Evolutionary conservation across 2,329 filamentous ascomycete genomes (phyloP).

Genomic region (Grosmannia clavigera): DNA sequence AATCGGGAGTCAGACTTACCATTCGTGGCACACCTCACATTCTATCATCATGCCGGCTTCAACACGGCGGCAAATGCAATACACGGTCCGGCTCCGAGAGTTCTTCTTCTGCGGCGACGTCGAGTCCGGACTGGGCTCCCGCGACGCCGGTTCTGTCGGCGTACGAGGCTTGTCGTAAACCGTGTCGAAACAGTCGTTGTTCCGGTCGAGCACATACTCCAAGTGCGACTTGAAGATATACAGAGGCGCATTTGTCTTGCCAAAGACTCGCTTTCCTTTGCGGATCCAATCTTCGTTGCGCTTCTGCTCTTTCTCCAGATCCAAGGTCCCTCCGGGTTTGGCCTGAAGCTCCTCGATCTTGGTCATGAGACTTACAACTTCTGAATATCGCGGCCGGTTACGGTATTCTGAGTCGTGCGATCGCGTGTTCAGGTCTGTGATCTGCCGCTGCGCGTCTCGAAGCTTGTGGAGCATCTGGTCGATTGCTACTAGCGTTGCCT

Average conservation of each 20-base stretch:
- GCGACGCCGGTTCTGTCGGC: conserved; percentile 82
- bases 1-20: conserved; percentile 45
- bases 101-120: conserved; percentile 46
- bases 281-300: conserved; percentile 99
- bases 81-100: conserved; percentile 62
- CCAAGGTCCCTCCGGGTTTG: conserved; percentile 80
- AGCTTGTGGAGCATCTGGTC: conserved; percentile 94
- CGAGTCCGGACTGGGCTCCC: conserved; percentile 54
- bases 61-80: conserved; percentile 87
- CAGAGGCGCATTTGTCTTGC: conserved; percentile 91
- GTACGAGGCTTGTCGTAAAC: conserved; percentile 71
- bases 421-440: conserved; percentile 67
- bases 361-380: conserved; percentile 84
- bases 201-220: conserved; percentile 82
- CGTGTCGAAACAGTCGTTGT: conserved; percentile 83
- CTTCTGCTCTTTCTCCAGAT: conserved; percentile 88
- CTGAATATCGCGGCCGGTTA: conserved; percentile 73
- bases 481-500: conserved; percentile 67
- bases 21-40: conserved; percentile 95
- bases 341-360: conserved; percentile 81
- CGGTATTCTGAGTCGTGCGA: conserved; percentile 63
- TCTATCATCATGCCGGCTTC: conserved; percentile 99
- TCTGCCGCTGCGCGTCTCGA: conserved; percentile 81
- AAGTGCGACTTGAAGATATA: conserved; percentile 94
- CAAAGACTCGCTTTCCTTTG: conserved; percentile 92